Conservation (phyloP, 2,329 filamentous ascomycete species). For the Paraconiothyrium sp. region DNA sequence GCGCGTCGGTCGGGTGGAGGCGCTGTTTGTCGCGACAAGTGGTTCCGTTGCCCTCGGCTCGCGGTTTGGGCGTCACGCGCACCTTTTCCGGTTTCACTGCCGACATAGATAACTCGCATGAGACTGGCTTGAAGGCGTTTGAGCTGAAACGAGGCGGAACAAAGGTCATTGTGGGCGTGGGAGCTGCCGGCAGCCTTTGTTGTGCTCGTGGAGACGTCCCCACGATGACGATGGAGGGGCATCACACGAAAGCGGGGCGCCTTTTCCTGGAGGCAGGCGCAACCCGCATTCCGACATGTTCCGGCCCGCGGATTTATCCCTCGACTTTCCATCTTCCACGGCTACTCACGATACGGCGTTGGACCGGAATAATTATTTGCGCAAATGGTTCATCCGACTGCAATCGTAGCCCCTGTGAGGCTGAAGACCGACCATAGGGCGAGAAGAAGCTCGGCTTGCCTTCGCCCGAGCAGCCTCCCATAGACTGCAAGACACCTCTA, state of each 20-base stretch:
- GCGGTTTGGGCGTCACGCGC: slow-evolving; percentile 37
- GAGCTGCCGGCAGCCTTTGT: slow-evolving; percentile 24
- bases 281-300: slow-evolving; percentile 26
- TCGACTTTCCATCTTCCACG: not conserved
- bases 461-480: not conserved
- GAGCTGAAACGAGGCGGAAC: not conserved
- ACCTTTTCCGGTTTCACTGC: slow-evolving; percentile 22
- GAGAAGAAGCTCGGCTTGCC: slow-evolving; percentile 1
- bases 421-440: not conserved
- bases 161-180: slow-evolving; percentile 19
- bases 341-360: slow-evolving; percentile 13
- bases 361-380: not conserved
- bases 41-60: slow-evolving; percentile 49
- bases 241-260: slow-evolving; percentile 29
- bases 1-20: slow-evolving; percentile 46
- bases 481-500: not conserved
- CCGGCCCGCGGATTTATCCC: slow-evolving; percentile 25
- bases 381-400: slow-evolving; percentile 8
- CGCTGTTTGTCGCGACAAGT: slow-evolving; percentile 41
- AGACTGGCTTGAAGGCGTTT: slow-evolving; percentile 1
- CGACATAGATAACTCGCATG: slow-evolving; percentile 16
- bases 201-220: slow-evolving; percentile 28
- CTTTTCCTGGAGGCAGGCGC: slow-evolving; percentile 18
- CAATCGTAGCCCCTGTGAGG: not conserved
- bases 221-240: slow-evolving; percentile 33